Base-by-base conservation (phyloP, 345 rosid species). In the Eucalyptus grandis region DNA sequence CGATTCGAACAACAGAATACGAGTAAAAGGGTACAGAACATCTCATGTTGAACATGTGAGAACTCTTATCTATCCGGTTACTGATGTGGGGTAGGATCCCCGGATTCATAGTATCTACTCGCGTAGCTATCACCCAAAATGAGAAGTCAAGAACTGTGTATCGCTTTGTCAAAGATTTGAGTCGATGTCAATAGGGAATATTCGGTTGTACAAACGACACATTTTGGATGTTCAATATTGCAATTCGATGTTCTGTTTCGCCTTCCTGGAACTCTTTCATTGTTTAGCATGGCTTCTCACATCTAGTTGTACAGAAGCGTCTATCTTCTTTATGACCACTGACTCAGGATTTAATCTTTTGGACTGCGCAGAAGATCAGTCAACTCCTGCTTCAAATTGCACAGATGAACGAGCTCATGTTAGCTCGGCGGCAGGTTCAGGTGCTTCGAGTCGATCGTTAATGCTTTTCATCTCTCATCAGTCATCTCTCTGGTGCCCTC, bases 301-400 rank as follows among this genome's bases (percentile, higher is more conserved):
- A 11, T 22, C 83, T 21, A 37, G 83, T 77, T 26, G 14, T 37
- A 19, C 27, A 77, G 83, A 77, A 37, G 43, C 82, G 13, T 37
- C 83, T 2, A 26, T 21, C 46, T 77, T 11, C 46, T 21, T 77
- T 21, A 37, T 2, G 27, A 77, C 27, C 83, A 77, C 83, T 77
- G 46, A 40, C 47, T 37, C 83, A 19, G 83, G 27, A 37, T 37
- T 37, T 77, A 11, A 77, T 77, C 83, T 77, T 37, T 37, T 37
- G 27, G 47, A 37, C 4, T 37, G 83, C 47, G 49, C 95, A 95
- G 97, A 94, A 88, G 89, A 95, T 94, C 54, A 89, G 86, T 86
- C 91, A 91, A 91, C 93, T 93, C 51, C 31, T 92, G 89, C 89
- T 90, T 87, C 96, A 93, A 88, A 90, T 92, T 80, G 91, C 92